Evolutionary conservation across 2,329 filamentous ascomycete species (phyloP), one percentile per base, ranked within the genome.

Genomic region (Colletotrichum camelliae): DNA sequence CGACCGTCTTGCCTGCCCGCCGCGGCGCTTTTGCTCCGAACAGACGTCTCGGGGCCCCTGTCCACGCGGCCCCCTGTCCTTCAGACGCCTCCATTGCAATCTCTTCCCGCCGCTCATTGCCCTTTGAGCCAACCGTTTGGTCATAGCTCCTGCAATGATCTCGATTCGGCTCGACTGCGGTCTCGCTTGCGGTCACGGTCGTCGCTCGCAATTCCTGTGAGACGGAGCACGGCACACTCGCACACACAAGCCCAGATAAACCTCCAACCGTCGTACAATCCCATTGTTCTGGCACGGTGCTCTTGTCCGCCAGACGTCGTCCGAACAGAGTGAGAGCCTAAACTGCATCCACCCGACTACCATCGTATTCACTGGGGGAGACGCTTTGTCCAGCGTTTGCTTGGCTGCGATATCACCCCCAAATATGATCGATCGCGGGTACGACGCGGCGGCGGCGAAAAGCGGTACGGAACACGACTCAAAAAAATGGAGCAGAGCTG

Each of bases 361-460:
- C 69, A 62, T 33, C n/a, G 29, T 48, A 16, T 31, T n/a, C 60
- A 37, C 55, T 58, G 13, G 33, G 33, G 64, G 24, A 67, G 18
- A 48, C 37, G 72, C 68, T 52, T 74, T 62, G 61, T 72, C 68
- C 72, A 58, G 48, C 70, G 67, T 72, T 55, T 62, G 31, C 67
- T 58, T 21, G 27, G 27, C 58, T 1, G 29, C 29, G 58, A 72
- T 75, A 75, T 18, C 39, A 67, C n/a, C 31, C 48, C 62, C 62
- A 72, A 58, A 67, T 75, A 75, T 72, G 73, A 75, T 73, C 69
- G 73, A 73, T 75, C 29, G 69, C 73, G 73, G 61, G 15, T 72
- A 16, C 73, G 12, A 67, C 69, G 62, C 61, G 61, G 72, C 69
- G 31, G 61, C 62, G 57, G 73, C 73, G 57, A 73, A 48, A 39